phyloP scores from a whole-genome alignment of 2,329 filamentous ascomycete genomes.

The Ascocoryne sarcoides region DNA sequence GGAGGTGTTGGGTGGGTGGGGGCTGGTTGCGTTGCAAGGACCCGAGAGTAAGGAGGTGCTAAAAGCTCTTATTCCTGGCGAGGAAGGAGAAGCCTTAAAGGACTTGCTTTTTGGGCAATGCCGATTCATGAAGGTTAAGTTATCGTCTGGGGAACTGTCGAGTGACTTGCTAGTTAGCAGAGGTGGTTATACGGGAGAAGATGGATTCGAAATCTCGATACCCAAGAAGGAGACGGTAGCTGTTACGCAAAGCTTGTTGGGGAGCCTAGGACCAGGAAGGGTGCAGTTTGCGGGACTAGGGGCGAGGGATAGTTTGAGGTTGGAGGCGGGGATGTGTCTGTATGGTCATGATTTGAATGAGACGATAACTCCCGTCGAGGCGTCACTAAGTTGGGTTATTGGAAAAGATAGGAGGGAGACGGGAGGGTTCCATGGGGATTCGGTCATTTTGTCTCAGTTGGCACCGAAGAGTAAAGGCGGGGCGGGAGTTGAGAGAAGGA shows the following conservation, averaged over 20 bases:
- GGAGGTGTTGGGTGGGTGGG: slow-evolving; percentile 62
- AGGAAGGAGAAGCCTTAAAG: slow-evolving; percentile 35
- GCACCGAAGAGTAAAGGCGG: slow-evolving; percentile 66
- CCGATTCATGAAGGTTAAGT: slow-evolving; percentile 54
- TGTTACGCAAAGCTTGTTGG: slow-evolving; percentile 52
- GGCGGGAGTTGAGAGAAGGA: slow-evolving; percentile 57
- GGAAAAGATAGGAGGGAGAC: slow-evolving; percentile 61
- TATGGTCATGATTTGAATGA: slow-evolving; percentile 98
- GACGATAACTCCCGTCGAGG: slow-evolving; percentile 58
- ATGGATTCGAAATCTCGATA: slow-evolving; percentile 94
- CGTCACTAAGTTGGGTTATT: slow-evolving; percentile 69
- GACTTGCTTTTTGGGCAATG: slow-evolving; percentile 76
- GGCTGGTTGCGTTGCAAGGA: slow-evolving; percentile 83
- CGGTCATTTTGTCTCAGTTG: slow-evolving; percentile 68
- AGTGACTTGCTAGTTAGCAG: slow-evolving; percentile 65
- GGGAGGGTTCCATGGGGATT: slow-evolving; percentile 78
- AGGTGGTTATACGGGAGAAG: slow-evolving; percentile 94
- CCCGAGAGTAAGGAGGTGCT: slow-evolving; percentile 54
- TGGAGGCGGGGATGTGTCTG: slow-evolving; percentile 98
- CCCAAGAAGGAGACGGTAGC: slow-evolving; percentile 54
- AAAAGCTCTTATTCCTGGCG: not conserved
- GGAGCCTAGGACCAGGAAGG: slow-evolving; percentile 45
- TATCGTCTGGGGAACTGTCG: slow-evolving; percentile 41
- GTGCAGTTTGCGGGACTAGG: slow-evolving; percentile 81
- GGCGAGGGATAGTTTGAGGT: slow-evolving; percentile 80